Conservation (phyloP, 1,139 yeast species). For the Taiozyma onychis region DNA sequence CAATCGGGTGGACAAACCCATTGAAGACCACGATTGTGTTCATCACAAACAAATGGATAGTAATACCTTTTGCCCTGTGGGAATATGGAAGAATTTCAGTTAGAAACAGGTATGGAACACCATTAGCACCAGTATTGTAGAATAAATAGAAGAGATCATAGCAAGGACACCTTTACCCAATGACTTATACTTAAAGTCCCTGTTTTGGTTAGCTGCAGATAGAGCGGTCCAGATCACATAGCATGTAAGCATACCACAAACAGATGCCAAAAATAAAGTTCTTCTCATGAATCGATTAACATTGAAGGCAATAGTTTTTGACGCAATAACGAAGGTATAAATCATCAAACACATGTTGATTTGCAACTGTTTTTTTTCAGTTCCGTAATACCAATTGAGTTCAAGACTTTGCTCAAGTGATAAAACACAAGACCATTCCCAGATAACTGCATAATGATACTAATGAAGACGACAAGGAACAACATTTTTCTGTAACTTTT, state of each 20-base stretch:
- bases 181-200: conserved; percentile 21
- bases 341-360: conserved; percentile 31
- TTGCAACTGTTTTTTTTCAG: conserved; percentile 34
- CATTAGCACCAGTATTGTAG: conserved; percentile 26
- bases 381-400: conserved; percentile 42
- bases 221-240: conserved; percentile 30
- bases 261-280: conserved; percentile 14
- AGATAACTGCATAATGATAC: conserved; percentile 31
- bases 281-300: conserved; percentile 30
- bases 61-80: conserved; percentile 29
- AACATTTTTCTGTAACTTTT: conserved; percentile 37
- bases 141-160: conserved; percentile 28
- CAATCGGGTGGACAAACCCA: conserved; percentile 51
- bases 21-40: conserved; percentile 29
- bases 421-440: conserved; percentile 49
- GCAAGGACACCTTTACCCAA: conserved; percentile 30
- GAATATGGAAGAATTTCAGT: conserved; percentile 34
- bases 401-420: conserved; percentile 40
- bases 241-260: conserved; percentile 26
- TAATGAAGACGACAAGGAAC: conserved; percentile 31
- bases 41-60: conserved; percentile 25
- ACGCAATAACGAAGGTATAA: conserved; percentile 19
- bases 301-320: conserved; percentile 1
- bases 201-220: conserved; percentile 25
- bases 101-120: conserved; percentile 27